Base-by-base conservation (phyloP, 2,329 filamentous ascomycete species). In the Coniella vitis region DNA sequence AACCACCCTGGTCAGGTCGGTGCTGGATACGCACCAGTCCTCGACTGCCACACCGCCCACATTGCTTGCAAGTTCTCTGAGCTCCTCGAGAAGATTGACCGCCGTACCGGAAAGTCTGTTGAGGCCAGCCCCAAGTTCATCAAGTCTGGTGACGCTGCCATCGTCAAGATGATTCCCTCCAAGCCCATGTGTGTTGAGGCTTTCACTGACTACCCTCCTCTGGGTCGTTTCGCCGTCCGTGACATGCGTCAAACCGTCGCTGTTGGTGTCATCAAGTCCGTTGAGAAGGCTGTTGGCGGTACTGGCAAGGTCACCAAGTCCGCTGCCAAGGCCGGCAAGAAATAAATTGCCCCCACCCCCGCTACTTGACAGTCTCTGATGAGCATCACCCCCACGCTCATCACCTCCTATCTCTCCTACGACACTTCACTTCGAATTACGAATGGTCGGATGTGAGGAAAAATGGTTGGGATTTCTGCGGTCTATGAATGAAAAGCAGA, bases 161-260 rank as follows among this genome's bases (percentile, higher is more conserved):
- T 98, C 79, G 93, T 98, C 81, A 97, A 96, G 90, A 97, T 98
- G 93, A 71, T 96, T 82, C 93, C 93, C 72, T 96, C 91, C 81
- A 98, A 98, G 90, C 93, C 93, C 72, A 98, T 98, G 93, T 98
- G 93, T 76, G 93, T 98, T 75, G 93, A 98, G 89, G 80, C 93
- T 65, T 98, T 97, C 90, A 96, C 90, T 68, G 90, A 96, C 71
- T 98, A 97, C 83, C 91, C 93, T 69, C 93, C 93, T 74, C 90
- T 98, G 67, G 93, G 93, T 74, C 91, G 93, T 86, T 98, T 98
- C 84, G 93, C 93, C 74, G 93, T 98, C 83, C 91, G 91, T 86
- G 91, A 96, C 79, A 96, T 96, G 90, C 78, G 80, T 70, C 81
- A 87, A 71, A 91, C 87, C 73, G 87, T 93, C 63, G 87, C 88